A percentile compares a stretch with the other conserved stretches of the same genome.
phyloP scores from a whole-genome alignment of 768 basidiomycete genomes.

The Mycena alexandri region DNA sequence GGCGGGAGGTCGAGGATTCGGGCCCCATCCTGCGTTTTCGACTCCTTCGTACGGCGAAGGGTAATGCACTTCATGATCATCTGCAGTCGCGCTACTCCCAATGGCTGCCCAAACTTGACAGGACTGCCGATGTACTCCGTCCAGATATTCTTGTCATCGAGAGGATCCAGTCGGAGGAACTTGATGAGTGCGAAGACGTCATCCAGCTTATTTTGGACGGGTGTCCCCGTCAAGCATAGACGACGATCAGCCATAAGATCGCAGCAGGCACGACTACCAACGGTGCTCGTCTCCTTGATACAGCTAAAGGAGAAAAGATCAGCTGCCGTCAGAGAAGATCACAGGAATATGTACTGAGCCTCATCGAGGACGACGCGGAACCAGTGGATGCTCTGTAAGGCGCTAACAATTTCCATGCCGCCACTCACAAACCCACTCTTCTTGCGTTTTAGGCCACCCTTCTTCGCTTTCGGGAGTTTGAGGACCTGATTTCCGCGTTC shows the following conservation, averaged over 20 bases:
- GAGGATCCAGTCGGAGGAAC: slow-evolving; percentile 91
- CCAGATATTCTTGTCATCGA: slow-evolving; percentile 95
- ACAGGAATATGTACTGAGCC: slow-evolving; percentile 82
- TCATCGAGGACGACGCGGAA: slow-evolving; percentile 95
- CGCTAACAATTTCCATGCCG: slow-evolving; percentile 69
- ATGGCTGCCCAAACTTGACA: slow-evolving; percentile 89
- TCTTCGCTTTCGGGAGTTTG: slow-evolving; percentile 75
- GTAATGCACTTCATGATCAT: slow-evolving; percentile 98
- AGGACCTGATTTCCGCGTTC: slow-evolving; percentile 73
- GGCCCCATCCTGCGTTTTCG: slow-evolving; percentile 82
- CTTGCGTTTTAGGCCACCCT: slow-evolving; percentile 76
- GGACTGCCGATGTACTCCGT: slow-evolving; percentile 93
- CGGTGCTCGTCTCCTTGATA: slow-evolving; percentile 96
- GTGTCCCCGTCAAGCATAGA: slow-evolving; percentile 96
- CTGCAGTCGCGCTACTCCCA: slow-evolving; percentile 94
- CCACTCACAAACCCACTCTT: slow-evolving; percentile 57
- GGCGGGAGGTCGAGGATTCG: slow-evolving; percentile 90
- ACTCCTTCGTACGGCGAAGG: slow-evolving; percentile 95
- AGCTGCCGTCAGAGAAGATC: slow-evolving; percentile 17
- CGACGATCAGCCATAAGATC: slow-evolving; percentile 94
- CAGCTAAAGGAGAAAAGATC: slow-evolving; percentile 65
- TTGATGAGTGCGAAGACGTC: slow-evolving; percentile 98
- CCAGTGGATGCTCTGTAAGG: slow-evolving; percentile 96
- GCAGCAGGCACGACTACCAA: slow-evolving; percentile 95
- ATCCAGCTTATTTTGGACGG: slow-evolving; percentile 98